Evolutionary conservation across 352 stramenopile species (phyloP).

Genomic region (Phytophthora fragariae): DNA sequence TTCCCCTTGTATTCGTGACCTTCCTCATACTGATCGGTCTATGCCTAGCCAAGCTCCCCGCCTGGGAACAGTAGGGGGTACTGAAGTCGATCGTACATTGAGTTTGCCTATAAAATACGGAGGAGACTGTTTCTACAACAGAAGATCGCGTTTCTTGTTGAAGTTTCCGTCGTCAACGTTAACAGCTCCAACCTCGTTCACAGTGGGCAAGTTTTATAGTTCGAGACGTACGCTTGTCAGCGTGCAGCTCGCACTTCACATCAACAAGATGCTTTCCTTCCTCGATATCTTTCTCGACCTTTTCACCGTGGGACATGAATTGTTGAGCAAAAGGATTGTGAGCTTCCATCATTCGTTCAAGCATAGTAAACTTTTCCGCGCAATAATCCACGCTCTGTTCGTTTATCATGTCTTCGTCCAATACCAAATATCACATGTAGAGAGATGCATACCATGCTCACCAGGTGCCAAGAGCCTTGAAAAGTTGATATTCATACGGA

Average conservation of each 20-base stretch:
- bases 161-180: conserved; percentile 5
- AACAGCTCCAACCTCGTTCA: conserved; percentile 3
- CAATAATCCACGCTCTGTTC: not conserved
- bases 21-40: conserved; percentile 7
- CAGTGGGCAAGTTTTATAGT: conserved; percentile 4
- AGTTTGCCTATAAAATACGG: conserved; percentile 2
- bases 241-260: not conserved
- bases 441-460: too few species aligned
- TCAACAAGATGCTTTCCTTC: not conserved
- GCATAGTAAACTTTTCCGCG: too few species aligned
- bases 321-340: conserved; percentile 20
- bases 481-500: too few species aligned
- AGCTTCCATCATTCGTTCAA: conserved; percentile 7
- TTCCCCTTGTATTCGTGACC: not conserved
- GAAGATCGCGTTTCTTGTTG: not conserved
- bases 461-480: too few species aligned
- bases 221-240: not conserved
- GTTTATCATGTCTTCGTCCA: too few species aligned
- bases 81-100: conserved; percentile 11
- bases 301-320: conserved; percentile 1
- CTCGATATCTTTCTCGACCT: not conserved
- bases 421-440: too few species aligned
- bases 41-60: conserved; percentile 6
- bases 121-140: not conserved
- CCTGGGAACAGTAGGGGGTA: conserved; percentile 6